A percentile compares a stretch with the other conserved stretches of the same genome.
Conservation (phyloP, 1,139 yeast species). For the Pneumocystis wakefieldiae region DNA sequence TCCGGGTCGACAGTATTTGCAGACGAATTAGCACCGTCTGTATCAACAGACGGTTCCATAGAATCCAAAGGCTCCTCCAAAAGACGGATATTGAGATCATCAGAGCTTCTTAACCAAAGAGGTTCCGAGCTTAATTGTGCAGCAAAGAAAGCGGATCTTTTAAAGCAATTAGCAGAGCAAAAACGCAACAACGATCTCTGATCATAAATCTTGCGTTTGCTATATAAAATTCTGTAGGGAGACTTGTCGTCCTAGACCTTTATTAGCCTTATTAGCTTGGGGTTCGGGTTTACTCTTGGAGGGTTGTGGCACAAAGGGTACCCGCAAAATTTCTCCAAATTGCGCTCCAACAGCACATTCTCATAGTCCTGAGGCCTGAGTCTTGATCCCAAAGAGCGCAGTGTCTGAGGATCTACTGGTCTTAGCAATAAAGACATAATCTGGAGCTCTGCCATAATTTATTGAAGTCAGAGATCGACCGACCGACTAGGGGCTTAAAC, state of each 20-base stretch:
- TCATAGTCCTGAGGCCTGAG: neutral
- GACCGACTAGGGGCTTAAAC: conserved; percentile 39
- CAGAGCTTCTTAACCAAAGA: neutral
- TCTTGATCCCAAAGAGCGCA: neutral
- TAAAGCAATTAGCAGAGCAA: neutral
- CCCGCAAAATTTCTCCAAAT: neutral
- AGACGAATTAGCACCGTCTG: no score
- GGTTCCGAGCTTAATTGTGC: neutral
- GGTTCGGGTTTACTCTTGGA: neutral
- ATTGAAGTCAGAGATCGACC: conserved; percentile 10
- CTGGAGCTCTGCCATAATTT: neutral
- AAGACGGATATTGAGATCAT: neutral
- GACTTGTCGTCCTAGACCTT: neutral
- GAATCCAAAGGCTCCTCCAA: neutral
- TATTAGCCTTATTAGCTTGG: neutral
- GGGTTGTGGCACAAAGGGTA: neutral
- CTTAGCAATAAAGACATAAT: neutral
- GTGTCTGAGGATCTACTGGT: neutral
- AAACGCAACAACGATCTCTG: neutral
- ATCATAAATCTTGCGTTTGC: neutral
- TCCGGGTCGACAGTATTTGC: neutral
- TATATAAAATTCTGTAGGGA: neutral
- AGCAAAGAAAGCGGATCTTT: neutral
- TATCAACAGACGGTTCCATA: neutral
- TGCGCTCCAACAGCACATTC: neutral